These are phyloP conservation scores for Lasiosphaeria hispida DNA, from an alignment of 495 filamentous ascomycete species.

Conservation along the genomic window DNA sequence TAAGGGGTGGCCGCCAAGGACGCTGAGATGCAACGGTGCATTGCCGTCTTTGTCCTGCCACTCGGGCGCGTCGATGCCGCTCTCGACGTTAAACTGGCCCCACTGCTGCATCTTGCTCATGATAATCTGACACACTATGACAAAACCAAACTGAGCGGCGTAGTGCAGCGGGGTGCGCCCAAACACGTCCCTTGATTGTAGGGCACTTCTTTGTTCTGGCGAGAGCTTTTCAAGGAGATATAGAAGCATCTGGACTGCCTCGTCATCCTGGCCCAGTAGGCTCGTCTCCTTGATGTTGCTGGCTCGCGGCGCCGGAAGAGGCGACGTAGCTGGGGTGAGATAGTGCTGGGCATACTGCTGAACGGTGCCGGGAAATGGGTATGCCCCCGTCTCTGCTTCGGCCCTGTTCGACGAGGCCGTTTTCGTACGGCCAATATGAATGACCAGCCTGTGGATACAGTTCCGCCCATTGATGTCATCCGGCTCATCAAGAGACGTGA, in stretches of 20 bases:
- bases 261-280: conserved; percentile 65
- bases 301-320: conserved; percentile 48
- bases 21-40: conserved; percentile 86
- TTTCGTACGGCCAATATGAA: conserved; percentile 80
- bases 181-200: conserved; percentile 69
- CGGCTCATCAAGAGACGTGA: conserved; percentile 73
- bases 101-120: conserved; percentile 86
- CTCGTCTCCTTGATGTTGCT: conserved; percentile 49
- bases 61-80: conserved; percentile 76
- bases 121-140: conserved; percentile 79
- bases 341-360: conserved; percentile 63
- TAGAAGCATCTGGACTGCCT: conserved; percentile 68
- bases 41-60: conserved; percentile 95
- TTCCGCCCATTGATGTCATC: conserved; percentile 94
- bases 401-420: conserved; percentile 49
- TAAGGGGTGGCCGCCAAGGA: conserved; percentile 84
- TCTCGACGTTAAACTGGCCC: conserved; percentile 77
- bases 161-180: conserved; percentile 92
- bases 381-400: conserved; percentile 48
- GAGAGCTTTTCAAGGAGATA: conserved; percentile 70
- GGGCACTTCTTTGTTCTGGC: conserved; percentile 64
- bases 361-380: conserved; percentile 46
- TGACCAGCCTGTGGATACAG: conserved; percentile 86
- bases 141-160: conserved; percentile 91
- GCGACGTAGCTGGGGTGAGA: conserved; percentile 66